Percentiles rank a stretch among this genome's conserved stretches.
Conservation (phyloP, 2,329 filamentous ascomycete genomes). For the Scedosporium apiospermum region DNA sequence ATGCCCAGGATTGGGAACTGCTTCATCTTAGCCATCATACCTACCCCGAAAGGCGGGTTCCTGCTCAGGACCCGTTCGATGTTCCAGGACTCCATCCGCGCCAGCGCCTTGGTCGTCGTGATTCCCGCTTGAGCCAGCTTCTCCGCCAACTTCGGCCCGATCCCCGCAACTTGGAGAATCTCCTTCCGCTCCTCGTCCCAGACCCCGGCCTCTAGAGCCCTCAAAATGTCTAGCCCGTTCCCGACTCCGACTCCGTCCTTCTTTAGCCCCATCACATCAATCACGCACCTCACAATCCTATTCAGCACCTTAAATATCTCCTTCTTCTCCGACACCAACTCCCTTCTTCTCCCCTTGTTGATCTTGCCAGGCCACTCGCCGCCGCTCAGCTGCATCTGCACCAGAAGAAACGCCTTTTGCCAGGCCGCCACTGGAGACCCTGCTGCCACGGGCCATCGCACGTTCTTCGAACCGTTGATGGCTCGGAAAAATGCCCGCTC, state of each 20-base stretch:
- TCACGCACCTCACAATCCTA: constrained; percentile 24
- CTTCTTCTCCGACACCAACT: constrained; percentile 20
- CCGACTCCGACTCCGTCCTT: constrained; percentile 56
- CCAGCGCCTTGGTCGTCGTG: constrained; percentile 60
- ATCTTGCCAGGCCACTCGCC: background rate
- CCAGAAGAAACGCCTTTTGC: constrained; percentile 68
- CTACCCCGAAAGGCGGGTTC: constrained; percentile 74
- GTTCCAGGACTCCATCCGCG: constrained; percentile 53
- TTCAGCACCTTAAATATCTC: constrained; percentile 24
- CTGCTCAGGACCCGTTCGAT: constrained; percentile 71
- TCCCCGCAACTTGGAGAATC: constrained; percentile 70
- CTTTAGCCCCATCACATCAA: constrained; percentile 26
- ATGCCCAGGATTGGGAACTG: constrained; percentile 57
- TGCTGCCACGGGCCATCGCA: constrained; percentile 24
- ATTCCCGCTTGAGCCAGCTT: constrained; percentile 67
- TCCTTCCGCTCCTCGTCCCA: constrained; percentile 81
- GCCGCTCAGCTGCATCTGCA: constrained; percentile 38
- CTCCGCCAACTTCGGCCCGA: constrained; percentile 66
- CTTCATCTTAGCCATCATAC: constrained; percentile 53
- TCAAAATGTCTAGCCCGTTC: constrained; percentile 65
- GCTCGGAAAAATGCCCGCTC: constrained; percentile 26
- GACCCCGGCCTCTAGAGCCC: constrained; percentile 62
- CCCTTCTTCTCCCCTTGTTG: constrained; percentile 15
- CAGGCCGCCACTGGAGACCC: constrained; percentile 23
- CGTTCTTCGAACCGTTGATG: constrained; percentile 27